Percentiles rank a stretch among this genome's conserved stretches.
Conservation (phyloP, 2,329 filamentous ascomycete genomes). For the Immersiporthe knoxdaviesiana region DNA sequence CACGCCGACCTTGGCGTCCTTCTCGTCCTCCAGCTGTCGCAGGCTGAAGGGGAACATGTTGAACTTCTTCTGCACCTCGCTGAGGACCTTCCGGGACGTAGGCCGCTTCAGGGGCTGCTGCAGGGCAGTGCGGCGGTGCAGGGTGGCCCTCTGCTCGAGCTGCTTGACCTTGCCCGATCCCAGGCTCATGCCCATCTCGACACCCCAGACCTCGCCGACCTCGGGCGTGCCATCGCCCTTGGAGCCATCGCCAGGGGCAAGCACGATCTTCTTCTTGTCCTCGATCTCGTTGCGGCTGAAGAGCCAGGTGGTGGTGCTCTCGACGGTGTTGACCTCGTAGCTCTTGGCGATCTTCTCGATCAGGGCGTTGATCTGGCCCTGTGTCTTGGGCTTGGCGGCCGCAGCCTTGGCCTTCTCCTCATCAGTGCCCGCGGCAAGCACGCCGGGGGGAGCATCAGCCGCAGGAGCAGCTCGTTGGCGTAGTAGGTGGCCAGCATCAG, state of each 20-base stretch:
- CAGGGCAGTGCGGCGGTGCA: conserved; percentile 89
- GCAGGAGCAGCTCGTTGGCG: conserved; percentile 90
- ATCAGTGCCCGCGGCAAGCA: conserved; percentile 80
- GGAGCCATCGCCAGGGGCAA: conserved; percentile 79
- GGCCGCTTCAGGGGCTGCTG: conserved; percentile 94
- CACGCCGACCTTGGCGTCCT: conserved; percentile 91
- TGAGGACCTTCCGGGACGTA: conserved; percentile 88
- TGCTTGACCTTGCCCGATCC: conserved; percentile 95
- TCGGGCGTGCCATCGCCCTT: conserved; percentile 91
- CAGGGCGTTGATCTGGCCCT: conserved; percentile 82
- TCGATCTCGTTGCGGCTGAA: conserved; percentile 98
- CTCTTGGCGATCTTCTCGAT: conserved; percentile 90
- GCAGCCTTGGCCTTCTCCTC: conserved; percentile 95
- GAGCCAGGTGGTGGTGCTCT: conserved; percentile 97
- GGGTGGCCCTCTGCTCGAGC: conserved; percentile 82
- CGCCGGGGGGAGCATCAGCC: conserved; percentile 91
- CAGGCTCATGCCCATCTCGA: conserved; percentile 91
- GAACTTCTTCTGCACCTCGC: conserved; percentile 96
- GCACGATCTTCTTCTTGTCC: conserved; percentile 95
- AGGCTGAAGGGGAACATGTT: conserved; percentile 97
- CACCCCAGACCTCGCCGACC: conserved; percentile 93
- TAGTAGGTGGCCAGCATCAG: conserved; percentile 90
- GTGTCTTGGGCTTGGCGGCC: conserved; percentile 78
- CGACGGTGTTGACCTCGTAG: conserved; percentile 90
- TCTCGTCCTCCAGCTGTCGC: conserved; percentile 95